phyloP scores from a whole-genome alignment of 1,139 yeast genomes.

The Yamadazyma dushanensis region DNA sequence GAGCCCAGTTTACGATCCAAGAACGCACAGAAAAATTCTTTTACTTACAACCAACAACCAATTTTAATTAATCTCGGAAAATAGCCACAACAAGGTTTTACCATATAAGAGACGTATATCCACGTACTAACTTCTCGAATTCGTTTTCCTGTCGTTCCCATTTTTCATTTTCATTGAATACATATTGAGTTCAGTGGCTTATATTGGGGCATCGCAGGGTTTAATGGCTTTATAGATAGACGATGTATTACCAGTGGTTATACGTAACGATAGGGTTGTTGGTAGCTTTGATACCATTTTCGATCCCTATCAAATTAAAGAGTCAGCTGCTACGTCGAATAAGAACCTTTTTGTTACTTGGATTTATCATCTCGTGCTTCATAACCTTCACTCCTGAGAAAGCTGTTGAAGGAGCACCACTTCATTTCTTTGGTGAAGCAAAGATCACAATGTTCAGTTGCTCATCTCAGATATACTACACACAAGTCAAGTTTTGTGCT shows the following conservation, averaged over 20 bases:
- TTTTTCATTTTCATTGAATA: too few species aligned
- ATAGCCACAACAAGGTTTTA: too few species aligned
- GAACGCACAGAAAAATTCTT: too few species aligned
- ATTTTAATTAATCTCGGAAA: too few species aligned
- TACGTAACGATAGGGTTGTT: conserved; percentile 20
- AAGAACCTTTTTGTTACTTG: conserved; percentile 16
- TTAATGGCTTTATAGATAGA: too few species aligned
- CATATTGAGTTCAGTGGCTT: too few species aligned
- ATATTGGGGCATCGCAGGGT: too few species aligned
- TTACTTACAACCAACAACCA: too few species aligned
- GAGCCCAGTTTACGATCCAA: too few species aligned
- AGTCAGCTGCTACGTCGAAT: conserved; percentile 12
- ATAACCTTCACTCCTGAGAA: conserved; percentile 31
- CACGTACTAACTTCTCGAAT: too few species aligned
- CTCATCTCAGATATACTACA: conserved; percentile 23
- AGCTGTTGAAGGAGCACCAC: conserved; percentile 38
- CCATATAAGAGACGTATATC: too few species aligned
- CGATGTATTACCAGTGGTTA: conserved; percentile 22
- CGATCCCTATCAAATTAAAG: conserved; percentile 19
- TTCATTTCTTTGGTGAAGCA: conserved; percentile 27
- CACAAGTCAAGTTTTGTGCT: conserved; percentile 27
- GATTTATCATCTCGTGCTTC: conserved; percentile 22
- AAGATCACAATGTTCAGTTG: conserved; percentile 36
- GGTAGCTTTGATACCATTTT: conserved; percentile 20
- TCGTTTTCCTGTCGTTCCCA: too few species aligned